These are phyloP conservation scores for Phytophthora ramorum DNA, from an alignment of 352 stramenopile species.

Conservation along the genomic window DNA sequence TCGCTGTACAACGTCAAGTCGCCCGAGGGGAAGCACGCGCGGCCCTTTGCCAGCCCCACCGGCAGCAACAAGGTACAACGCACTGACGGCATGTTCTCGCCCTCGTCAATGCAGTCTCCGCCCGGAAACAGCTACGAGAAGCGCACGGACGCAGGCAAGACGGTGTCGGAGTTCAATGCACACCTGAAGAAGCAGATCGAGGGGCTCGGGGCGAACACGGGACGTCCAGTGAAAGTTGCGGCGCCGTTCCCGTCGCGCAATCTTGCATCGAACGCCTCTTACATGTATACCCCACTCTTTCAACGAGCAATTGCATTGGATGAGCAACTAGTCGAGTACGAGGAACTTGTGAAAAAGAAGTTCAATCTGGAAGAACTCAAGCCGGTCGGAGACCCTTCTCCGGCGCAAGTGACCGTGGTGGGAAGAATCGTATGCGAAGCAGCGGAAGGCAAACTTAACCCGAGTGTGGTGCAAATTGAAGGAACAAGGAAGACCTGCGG, in stretches of 20 bases:
- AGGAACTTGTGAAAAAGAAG: conserved; percentile 72
- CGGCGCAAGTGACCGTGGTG: conserved; percentile 77
- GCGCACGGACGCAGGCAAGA: conserved; percentile 79
- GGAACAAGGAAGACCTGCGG: conserved; percentile 84
- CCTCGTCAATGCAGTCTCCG: conserved; percentile 74
- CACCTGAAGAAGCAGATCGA: conserved; percentile 69
- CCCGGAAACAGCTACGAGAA: conserved; percentile 78
- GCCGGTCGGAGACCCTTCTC: conserved; percentile 76
- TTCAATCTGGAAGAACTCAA: conserved; percentile 71
- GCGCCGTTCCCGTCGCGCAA: conserved; percentile 70
- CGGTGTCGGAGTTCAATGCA: conserved; percentile 79
- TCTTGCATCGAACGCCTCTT: conserved; percentile 58
- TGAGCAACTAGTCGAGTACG: conserved; percentile 79
- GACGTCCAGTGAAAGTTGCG: conserved; percentile 32
- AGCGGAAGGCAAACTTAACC: conserved; percentile 84
- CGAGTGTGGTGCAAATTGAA: conserved; percentile 84
- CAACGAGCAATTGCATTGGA: conserved; percentile 80
- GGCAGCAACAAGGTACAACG: conserved; percentile 70
- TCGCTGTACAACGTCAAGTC: conserved; percentile 80
- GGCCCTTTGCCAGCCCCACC: conserved; percentile 63
- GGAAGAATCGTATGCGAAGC: conserved; percentile 87
- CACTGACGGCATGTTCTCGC: conserved; percentile 80
- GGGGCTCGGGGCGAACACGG: conserved; percentile 18
- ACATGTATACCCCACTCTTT: conserved; percentile 89
- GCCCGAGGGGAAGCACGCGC: conserved; percentile 71